phyloP scores from a whole-genome alignment of 768 basidiomycete genomes.

The Cyclocybe cylindracea region DNA sequence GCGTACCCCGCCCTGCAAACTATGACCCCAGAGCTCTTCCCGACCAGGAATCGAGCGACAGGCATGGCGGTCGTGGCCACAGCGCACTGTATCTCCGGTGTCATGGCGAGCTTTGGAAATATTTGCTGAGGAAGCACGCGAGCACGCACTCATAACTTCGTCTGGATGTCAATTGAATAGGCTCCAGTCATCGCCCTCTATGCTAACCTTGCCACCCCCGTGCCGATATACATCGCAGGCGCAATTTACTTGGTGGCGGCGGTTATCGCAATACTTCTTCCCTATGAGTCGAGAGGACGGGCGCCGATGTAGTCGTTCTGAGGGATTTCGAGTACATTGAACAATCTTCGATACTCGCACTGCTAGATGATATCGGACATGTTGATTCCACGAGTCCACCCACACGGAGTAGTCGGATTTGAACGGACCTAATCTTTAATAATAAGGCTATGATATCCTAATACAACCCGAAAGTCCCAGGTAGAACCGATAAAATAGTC shows the following conservation, averaged over 20 bases:
- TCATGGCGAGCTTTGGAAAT: constrained; percentile 45
- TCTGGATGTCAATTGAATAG: constrained; percentile 29
- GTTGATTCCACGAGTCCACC: no score
- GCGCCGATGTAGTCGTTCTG: constrained; percentile 49
- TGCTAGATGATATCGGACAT: no score
- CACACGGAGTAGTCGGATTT: no score
- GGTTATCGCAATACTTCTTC: constrained; percentile 57
- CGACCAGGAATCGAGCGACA: constrained; percentile 65
- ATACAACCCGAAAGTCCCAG: no score
- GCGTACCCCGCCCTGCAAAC: constrained; percentile 72
- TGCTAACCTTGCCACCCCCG: constrained; percentile 59
- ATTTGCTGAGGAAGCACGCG: no score
- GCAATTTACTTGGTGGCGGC: constrained; percentile 65
- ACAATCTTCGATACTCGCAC: no score
- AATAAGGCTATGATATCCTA: no score
- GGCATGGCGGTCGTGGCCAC: constrained; percentile 62
- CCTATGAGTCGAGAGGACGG: constrained; percentile 71
- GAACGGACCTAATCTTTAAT: no score
- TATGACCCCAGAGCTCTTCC: constrained; percentile 61
- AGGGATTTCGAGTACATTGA: neutral
- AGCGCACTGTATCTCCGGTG: constrained; percentile 59
- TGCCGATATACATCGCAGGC: constrained; percentile 73
- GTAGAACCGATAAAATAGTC: no score
- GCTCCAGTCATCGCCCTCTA: constrained; percentile 72
- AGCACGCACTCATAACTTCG: no score